A percentile compares a stretch with the other conserved stretches of the same genome.
These are phyloP conservation scores for Chiua sp. DNA, from an alignment of 1,284 basidiomycete species.

Conservation along the genomic window DNA sequence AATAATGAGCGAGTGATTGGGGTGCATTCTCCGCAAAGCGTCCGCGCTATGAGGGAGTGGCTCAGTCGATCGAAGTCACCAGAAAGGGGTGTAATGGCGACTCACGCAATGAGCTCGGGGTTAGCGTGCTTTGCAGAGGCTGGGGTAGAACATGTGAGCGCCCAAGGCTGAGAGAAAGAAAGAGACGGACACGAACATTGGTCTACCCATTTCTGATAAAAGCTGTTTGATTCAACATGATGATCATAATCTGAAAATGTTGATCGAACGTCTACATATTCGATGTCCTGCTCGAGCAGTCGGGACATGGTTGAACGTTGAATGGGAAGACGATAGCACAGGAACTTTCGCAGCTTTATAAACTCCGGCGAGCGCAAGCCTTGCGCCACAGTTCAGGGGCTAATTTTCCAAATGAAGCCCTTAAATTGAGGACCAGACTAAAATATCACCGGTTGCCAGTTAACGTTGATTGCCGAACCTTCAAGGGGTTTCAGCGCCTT, in stretches of 20 bases:
- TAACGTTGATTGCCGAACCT: constrained; percentile 14
- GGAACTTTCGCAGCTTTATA: background rate
- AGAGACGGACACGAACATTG: constrained; percentile 45
- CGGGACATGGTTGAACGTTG: constrained; percentile 15
- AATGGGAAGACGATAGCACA: background rate
- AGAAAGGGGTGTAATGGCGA: background rate
- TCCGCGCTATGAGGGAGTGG: constrained; percentile 45
- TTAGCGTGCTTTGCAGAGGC: constrained; percentile 55
- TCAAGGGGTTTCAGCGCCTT: too few relatives aligned
- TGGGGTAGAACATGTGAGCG: constrained; percentile 26
- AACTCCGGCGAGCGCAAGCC: background rate
- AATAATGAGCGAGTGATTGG: constrained; percentile 63
- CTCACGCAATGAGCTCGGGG: constrained; percentile 54
- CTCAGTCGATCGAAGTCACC: constrained; percentile 3
- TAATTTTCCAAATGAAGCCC: constrained; percentile 17
- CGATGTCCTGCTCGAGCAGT: constrained; percentile 23
- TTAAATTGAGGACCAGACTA: constrained; percentile 13
- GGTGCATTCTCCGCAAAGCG: constrained; percentile 60
- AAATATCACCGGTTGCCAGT: constrained; percentile 21
- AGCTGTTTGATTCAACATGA: constrained; percentile 33
- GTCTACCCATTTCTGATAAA: constrained; percentile 59
- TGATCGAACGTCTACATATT: constrained; percentile 31
- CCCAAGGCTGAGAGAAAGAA: background rate
- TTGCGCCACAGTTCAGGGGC: constrained; percentile 22
- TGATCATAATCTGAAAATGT: background rate